Conservation (phyloP, 371 early-diverging fungal genomes). For the Mortierella sp. region DNA sequence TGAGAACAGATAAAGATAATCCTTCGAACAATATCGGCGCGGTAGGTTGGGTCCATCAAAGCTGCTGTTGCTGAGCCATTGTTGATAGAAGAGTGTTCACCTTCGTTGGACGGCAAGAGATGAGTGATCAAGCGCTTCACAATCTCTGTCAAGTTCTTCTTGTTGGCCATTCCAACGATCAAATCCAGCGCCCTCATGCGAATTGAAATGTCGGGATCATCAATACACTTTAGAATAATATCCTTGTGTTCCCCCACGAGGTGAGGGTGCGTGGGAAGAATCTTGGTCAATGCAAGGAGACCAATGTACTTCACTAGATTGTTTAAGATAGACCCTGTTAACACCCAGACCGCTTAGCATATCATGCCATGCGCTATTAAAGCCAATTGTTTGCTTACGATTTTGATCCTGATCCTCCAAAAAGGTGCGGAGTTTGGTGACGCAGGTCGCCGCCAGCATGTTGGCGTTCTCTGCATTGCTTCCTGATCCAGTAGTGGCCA, state of each 20-base stretch:
- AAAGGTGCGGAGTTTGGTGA: slow-evolving; percentile 86
- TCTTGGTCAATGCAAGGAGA: slow-evolving; percentile 82
- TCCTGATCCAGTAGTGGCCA: slow-evolving; percentile 68
- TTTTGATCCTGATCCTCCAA: slow-evolving; percentile 93
- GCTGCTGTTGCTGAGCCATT: slow-evolving; percentile 30
- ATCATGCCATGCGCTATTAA: too few relatives aligned
- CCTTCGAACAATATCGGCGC: slow-evolving; percentile 80
- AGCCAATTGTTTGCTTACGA: slow-evolving; percentile 64
- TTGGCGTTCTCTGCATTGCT: slow-evolving; percentile 61
- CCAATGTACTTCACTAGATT: slow-evolving; percentile 90
- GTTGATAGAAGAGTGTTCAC: slow-evolving; percentile 16
- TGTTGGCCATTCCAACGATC: slow-evolving; percentile 84
- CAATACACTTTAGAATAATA: slow-evolving; percentile 87
- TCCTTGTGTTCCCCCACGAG: slow-evolving; percentile 87
- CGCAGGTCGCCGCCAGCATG: slow-evolving; percentile 85
- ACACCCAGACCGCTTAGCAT: neutral
- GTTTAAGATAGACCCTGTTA: neutral
- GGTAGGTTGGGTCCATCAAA: slow-evolving; percentile 79
- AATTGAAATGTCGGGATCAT: slow-evolving; percentile 92
- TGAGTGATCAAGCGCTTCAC: slow-evolving; percentile 87
- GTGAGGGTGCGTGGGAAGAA: slow-evolving; percentile 84
- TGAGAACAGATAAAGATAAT: slow-evolving; percentile 86
- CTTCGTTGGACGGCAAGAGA: slow-evolving; percentile 66
- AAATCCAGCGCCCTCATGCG: slow-evolving; percentile 89
- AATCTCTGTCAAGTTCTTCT: slow-evolving; percentile 80